Percentiles rank a stretch among this genome's conserved stretches.
Conservation (phyloP, 2,329 filamentous ascomycete genomes). For the Leptosphaerulina australis region DNA sequence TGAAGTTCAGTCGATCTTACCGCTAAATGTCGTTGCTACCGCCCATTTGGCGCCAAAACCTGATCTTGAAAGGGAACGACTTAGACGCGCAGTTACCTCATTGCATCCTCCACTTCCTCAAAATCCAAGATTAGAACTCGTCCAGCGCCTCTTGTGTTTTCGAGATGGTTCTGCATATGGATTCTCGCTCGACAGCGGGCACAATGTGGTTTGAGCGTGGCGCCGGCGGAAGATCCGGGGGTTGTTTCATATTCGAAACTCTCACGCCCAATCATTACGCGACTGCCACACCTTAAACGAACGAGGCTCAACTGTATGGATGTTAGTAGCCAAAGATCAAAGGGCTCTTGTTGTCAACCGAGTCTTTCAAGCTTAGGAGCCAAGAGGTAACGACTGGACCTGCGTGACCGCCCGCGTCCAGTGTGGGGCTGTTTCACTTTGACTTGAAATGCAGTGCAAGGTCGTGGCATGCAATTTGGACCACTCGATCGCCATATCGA, state of each 20-base stretch:
- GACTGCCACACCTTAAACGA: slow-evolving; percentile 34
- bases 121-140: neutral
- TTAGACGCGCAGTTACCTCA: neutral
- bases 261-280: slow-evolving; percentile 44
- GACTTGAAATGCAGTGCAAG: slow-evolving; percentile 5
- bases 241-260: slow-evolving; percentile 27
- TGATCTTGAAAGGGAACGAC: neutral
- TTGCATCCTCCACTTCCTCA: neutral
- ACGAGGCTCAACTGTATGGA: slow-evolving; percentile 35
- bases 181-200: slow-evolving; percentile 5
- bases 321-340: slow-evolving; percentile 22
- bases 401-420: slow-evolving; percentile 12
- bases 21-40: neutral
- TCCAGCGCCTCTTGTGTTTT: neutral
- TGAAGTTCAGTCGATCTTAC: neutral
- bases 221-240: slow-evolving; percentile 20
- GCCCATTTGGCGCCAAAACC: neutral
- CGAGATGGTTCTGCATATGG: neutral
- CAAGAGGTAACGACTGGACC: slow-evolving; percentile 24
- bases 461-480: slow-evolving; percentile 32
- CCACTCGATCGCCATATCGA: slow-evolving; percentile 40
- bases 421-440: slow-evolving; percentile 40
- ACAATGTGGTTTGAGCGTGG: slow-evolving; percentile 8
- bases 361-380: slow-evolving; percentile 14
- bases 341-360: slow-evolving; percentile 9